A percentile compares a stretch with the other conserved stretches of the same genome.
Evolutionary conservation across 306 rosid species (phyloP).

Genomic region (Begonia masoniana): DNA sequence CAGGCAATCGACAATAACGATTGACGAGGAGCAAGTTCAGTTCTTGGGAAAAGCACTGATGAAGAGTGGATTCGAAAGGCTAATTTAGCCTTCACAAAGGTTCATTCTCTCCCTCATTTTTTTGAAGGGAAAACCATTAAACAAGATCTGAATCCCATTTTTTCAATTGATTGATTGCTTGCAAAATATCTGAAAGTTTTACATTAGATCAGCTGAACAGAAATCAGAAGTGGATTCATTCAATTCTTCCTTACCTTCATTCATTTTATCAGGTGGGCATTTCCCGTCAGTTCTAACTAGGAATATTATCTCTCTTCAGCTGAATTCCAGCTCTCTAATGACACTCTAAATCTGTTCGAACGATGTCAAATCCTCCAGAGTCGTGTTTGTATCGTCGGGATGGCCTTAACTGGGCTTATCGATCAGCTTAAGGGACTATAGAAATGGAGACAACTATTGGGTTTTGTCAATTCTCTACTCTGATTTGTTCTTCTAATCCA

Average conservation of each 20-base stretch:
- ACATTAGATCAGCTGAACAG: constrained; percentile 41
- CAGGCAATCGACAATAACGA: no score
- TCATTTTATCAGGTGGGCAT: constrained; percentile 67
- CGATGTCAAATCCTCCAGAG: constrained; percentile 72
- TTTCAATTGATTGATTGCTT: no score
- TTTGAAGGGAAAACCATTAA: no score
- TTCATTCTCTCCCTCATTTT: no score
- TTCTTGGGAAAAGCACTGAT: no score
- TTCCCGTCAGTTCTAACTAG: background rate
- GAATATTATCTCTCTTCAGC: background rate
- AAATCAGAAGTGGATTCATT: constrained; percentile 61
- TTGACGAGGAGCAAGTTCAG: no score
- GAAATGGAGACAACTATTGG: background rate
- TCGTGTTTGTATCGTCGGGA: constrained; percentile 76
- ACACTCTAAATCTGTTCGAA: constrained; percentile 15
- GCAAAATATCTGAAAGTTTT: constrained; percentile 9
- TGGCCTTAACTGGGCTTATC: constrained; percentile 10
- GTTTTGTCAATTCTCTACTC: background rate
- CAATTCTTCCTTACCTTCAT: constrained; percentile 66
- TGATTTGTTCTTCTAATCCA: no score
- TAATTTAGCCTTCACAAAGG: no score
- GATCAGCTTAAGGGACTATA: constrained; percentile 64
- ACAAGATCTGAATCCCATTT: no score
- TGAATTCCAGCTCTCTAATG: background rate
- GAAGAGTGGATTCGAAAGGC: no score